Evolutionary conservation across 108 stramenopile species (phyloP), one percentile per base, ranked within the genome.

Genomic region (Thalassiosira profunda): DNA sequence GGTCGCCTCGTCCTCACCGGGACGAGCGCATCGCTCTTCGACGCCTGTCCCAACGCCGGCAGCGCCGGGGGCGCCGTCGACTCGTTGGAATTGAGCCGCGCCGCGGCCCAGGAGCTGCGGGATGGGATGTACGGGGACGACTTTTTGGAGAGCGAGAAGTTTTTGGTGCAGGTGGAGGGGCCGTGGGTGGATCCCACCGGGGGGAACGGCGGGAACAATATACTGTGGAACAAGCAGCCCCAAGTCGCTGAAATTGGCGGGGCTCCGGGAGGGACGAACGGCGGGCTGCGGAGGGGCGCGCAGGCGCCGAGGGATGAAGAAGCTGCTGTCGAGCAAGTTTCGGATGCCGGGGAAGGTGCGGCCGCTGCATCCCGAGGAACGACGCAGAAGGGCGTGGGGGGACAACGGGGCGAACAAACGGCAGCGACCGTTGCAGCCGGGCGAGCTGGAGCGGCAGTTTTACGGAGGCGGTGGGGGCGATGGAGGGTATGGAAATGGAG

Each of bases 321-420:
- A 86, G 62, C 28, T 94, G 18, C 42, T 89, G 3, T 11, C 21
- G 0, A 69, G 37, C 3, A 94, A 94, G 42, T 94, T 82, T 66
- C 86, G 80, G 60, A 79, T 63, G 31, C 89, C 89, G 6, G 23
- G 38, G 2, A 44, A 54, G 12, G 58, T 67, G 31, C 40, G 80
- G 10, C 88, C 88, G 12, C 63, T 80, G 7, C 83, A 72, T 61
- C 84, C 72, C 2, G 40, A 70, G 6, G 36, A 66, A 11, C 33
- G 28, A 28, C 64, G 67, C 42, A 40, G 28, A 15, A 36, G 66
- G 18, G 20, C 58, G 17, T 77, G 20, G 76, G 76, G 63, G 80
- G 82, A 59, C 31, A 81, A 25, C 29, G 29, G 28, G 25, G 21
- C 17, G 25, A 52, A 18, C 1, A 33, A 35, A 17, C 44, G 61